phyloP scores from a whole-genome alignment of 306 rosid genomes.

The Quillaja saponaria region DNA sequence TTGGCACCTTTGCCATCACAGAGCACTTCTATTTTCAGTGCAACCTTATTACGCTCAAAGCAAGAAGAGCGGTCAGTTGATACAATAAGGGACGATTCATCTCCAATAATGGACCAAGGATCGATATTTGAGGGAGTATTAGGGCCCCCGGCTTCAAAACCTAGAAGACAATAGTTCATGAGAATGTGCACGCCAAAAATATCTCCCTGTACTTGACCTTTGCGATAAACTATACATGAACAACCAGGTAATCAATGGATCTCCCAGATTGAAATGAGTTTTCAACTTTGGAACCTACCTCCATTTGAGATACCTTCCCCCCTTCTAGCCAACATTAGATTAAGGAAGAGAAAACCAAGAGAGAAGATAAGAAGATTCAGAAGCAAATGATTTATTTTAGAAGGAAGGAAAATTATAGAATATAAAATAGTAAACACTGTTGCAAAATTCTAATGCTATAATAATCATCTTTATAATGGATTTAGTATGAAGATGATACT shows the following conservation, averaged over 20 bases:
- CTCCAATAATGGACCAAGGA: slow-evolving; percentile 82
- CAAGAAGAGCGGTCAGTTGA: slow-evolving; percentile 74
- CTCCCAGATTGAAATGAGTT: slow-evolving; percentile 1
- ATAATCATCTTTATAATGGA: not conserved
- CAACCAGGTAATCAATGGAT: slow-evolving; percentile 9
- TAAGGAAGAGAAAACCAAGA: slow-evolving; percentile 8
- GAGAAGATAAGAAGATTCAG: not conserved
- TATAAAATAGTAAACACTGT: not conserved
- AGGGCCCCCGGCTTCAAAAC: slow-evolving; percentile 92
- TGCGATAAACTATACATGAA: slow-evolving; percentile 6
- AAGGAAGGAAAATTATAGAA: not conserved
- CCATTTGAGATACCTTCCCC: not conserved
- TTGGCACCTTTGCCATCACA: slow-evolving; percentile 61
- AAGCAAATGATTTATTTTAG: not conserved
- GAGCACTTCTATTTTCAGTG: slow-evolving; percentile 76
- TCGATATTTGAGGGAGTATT: slow-evolving; percentile 83
- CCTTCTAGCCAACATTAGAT: slow-evolving; percentile 8
- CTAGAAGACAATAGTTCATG: slow-evolving; percentile 40
- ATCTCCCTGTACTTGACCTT: slow-evolving; percentile 16
- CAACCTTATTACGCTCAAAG: slow-evolving; percentile 82
- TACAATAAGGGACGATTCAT: slow-evolving; percentile 51
- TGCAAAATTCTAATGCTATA: no score
- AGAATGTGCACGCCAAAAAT: slow-evolving; percentile 31
- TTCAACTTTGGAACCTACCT: slow-evolving; percentile 1
- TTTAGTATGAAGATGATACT: no score